These are phyloP conservation scores for Penicillium subrubescens DNA, from an alignment of 495 filamentous ascomycete genomes.

Conservation along the genomic window DNA sequence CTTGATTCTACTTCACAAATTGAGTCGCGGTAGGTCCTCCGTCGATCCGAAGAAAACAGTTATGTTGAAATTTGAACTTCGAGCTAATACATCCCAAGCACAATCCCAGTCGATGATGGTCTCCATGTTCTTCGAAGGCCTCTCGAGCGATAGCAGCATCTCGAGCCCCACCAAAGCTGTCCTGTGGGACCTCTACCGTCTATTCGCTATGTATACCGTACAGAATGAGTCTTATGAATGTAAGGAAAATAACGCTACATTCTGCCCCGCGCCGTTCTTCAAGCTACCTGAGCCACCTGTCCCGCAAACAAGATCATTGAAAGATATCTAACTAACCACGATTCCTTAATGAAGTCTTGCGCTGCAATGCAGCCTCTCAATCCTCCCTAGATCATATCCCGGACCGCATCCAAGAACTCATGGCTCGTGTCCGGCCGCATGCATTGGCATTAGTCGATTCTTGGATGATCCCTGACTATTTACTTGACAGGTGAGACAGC, in stretches of 20 bases:
- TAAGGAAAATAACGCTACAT: no score
- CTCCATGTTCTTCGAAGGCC: slow-evolving; percentile 39
- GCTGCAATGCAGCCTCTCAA: slow-evolving; percentile 36
- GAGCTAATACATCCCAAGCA: slow-evolving; percentile 16
- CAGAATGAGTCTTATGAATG: slow-evolving; percentile 38
- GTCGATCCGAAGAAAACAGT: no score
- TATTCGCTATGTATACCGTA: slow-evolving; percentile 47
- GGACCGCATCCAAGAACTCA: slow-evolving; percentile 38
- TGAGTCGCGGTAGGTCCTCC: slow-evolving; percentile 37
- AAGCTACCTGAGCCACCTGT: no score
- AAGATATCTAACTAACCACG: no score
- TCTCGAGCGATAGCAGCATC: slow-evolving; percentile 27
- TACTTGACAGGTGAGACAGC: slow-evolving; percentile 52
- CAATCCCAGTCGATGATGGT: slow-evolving; percentile 52
- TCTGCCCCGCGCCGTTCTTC: no score
- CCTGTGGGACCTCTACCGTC: slow-evolving; percentile 41
- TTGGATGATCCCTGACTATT: slow-evolving; percentile 51
- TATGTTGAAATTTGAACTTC: no score
- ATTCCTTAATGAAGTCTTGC: slow-evolving; percentile 36
- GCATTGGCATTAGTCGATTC: slow-evolving; percentile 52
- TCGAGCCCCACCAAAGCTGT: slow-evolving; percentile 23
- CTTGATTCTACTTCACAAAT: slow-evolving; percentile 46
- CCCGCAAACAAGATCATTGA: no score
- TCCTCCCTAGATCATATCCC: slow-evolving; percentile 39
- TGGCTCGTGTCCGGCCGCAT: slow-evolving; percentile 47